A percentile compares a stretch with the other conserved stretches of the same genome.
Evolutionary conservation across 2,329 filamentous ascomycete genomes (phyloP).

Genomic region (Alternaria gansuensis): DNA sequence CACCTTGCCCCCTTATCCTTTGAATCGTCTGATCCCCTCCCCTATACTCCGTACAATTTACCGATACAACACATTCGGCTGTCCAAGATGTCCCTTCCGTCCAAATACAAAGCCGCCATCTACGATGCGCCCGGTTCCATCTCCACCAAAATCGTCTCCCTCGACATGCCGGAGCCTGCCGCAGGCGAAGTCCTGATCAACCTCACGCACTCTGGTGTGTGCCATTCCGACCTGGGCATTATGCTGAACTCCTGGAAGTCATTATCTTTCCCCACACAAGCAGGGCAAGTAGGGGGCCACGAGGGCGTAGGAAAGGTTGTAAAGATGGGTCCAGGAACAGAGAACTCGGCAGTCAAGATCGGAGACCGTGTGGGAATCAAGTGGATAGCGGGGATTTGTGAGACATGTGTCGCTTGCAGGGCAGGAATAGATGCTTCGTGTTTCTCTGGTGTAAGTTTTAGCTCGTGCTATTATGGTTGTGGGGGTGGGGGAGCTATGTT

Average conservation of each 20-base stretch:
- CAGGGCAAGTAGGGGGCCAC: slow-evolving; percentile 73
- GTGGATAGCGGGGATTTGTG: slow-evolving; percentile 69
- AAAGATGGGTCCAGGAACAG: slow-evolving; percentile 69
- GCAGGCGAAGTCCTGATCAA: slow-evolving; percentile 70
- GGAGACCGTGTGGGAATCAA: slow-evolving; percentile 76
- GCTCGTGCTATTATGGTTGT: background rate
- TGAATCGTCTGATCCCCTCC: background rate
- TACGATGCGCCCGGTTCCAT: slow-evolving; percentile 72
- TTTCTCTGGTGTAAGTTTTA: slow-evolving; percentile 43
- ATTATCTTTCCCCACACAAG: slow-evolving; percentile 66
- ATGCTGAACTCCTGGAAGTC: slow-evolving; percentile 63
- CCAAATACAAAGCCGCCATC: slow-evolving; percentile 69
- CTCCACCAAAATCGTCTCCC: slow-evolving; percentile 69
- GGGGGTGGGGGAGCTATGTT: background rate
- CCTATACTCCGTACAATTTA: background rate
- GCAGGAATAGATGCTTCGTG: slow-evolving; percentile 57
- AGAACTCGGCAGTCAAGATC: slow-evolving; percentile 66
- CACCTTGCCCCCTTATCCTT: background rate
- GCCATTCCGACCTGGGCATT: slow-evolving; percentile 67
- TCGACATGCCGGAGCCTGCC: slow-evolving; percentile 72
- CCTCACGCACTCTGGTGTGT: slow-evolving; percentile 71
- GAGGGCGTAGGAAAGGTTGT: slow-evolving; percentile 73
- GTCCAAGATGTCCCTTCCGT: slow-evolving; percentile 51
- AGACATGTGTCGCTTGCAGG: slow-evolving; percentile 46
- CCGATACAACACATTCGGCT: background rate